Percentiles rank a stretch among this genome's conserved stretches.
Conservation (phyloP, 176 grass and related monocot species). For the Musa schizocarpa region DNA sequence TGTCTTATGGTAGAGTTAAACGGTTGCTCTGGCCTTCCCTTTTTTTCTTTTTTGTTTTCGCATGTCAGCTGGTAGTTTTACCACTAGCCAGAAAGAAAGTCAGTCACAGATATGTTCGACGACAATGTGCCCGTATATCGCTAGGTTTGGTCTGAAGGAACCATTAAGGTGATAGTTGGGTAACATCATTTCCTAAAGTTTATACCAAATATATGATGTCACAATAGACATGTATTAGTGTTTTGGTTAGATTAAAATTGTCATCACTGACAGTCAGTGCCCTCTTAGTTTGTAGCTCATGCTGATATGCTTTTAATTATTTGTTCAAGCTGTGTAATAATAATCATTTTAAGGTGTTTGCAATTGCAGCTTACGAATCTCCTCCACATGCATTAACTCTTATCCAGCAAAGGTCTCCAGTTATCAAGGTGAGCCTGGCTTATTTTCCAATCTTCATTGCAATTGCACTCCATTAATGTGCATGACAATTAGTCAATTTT, state of each 20-base stretch:
- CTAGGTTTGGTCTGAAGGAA: not conserved
- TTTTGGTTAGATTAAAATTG: not conserved
- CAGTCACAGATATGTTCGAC: not conserved
- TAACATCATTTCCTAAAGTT: not conserved
- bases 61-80: too few species aligned
- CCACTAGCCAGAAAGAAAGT: not conserved
- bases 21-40: too few species aligned
- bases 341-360: conserved; percentile 7
- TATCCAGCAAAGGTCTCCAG: conserved; percentile 88
- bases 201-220: not conserved
- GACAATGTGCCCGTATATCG: not conserved
- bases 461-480: not conserved
- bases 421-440: conserved; percentile 50
- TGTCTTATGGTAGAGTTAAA: too few species aligned
- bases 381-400: conserved; percentile 40
- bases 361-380: conserved; percentile 73
- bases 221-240: not conserved
- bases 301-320: not conserved
- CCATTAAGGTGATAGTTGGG: not conserved
- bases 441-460: not conserved
- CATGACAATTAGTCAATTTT: not conserved
- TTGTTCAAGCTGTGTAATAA: not conserved
- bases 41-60: too few species aligned
- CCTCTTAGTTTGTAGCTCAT: not conserved
- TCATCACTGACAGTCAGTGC: not conserved